phyloP scores from a whole-genome alignment of 305 asterid species.

The Fraxinus dipetala region DNA sequence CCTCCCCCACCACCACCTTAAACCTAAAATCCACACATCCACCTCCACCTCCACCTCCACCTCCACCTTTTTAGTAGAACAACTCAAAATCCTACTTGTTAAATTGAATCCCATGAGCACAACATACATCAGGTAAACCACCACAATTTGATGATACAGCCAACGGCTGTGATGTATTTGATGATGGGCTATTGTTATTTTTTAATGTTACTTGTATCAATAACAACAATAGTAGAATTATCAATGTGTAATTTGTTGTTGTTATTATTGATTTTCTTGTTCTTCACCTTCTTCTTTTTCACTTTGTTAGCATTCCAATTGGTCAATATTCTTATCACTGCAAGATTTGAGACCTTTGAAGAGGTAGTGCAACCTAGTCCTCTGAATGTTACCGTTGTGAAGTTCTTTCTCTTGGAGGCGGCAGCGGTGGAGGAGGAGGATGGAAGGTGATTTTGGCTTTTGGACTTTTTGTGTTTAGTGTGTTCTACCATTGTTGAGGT shows the following conservation, averaged over 20 bases:
- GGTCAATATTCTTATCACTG: slow-evolving; percentile 64
- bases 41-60: too few relatives aligned
- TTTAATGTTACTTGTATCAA: slow-evolving; percentile 7
- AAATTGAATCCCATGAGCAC: slow-evolving; percentile 22
- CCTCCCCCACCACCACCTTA: too few relatives aligned
- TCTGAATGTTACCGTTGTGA: slow-evolving; percentile 54
- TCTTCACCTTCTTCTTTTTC: slow-evolving; percentile 54
- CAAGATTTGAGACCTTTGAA: slow-evolving; percentile 70
- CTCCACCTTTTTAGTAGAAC: too few relatives aligned
- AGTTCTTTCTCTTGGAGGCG: slow-evolving; percentile 59
- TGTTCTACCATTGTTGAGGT: slow-evolving; percentile 34
- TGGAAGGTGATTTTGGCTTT: slow-evolving; percentile 29
- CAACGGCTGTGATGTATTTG: slow-evolving; percentile 38
- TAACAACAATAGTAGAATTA: slow-evolving; percentile 21
- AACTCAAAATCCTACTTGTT: too few relatives aligned
- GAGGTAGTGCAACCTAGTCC: slow-evolving; percentile 73
- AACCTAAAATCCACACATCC: too few relatives aligned
- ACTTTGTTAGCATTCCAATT: slow-evolving; percentile 72
- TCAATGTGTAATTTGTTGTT: slow-evolving; percentile 1
- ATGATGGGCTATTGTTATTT: slow-evolving; percentile 29
- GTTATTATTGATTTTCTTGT: slow-evolving; percentile 36
- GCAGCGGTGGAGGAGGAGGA: slow-evolving; percentile 19
- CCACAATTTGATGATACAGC: slow-evolving; percentile 65
- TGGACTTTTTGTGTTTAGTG: slow-evolving; percentile 33
- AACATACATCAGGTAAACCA: slow-evolving; percentile 76